Percentiles rank a stretch among this genome's conserved stretches.
Conservation (phyloP, 2,329 filamentous ascomycete genomes). For the Bipolaris sorokiniana region DNA sequence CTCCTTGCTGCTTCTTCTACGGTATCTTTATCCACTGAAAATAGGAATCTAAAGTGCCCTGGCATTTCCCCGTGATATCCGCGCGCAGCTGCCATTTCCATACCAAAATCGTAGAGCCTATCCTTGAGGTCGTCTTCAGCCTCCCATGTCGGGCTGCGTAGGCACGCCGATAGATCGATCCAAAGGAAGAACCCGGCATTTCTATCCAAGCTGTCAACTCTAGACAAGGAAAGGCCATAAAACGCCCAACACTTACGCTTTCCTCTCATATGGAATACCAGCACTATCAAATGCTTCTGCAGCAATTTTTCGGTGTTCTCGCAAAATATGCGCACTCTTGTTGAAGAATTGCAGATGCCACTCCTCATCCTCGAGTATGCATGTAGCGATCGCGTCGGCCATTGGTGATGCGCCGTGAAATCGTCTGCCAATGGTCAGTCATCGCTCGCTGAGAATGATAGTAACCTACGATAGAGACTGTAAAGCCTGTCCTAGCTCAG, state of each 20-base stretch:
- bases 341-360: slow-evolving; percentile 17
- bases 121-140: slow-evolving; percentile 36
- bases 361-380: slow-evolving; percentile 27
- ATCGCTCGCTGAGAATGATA: not conserved
- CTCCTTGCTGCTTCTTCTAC: slow-evolving; percentile 46
- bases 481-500: slow-evolving; percentile 25
- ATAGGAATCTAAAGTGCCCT: slow-evolving; percentile 54
- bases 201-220: slow-evolving; percentile 29
- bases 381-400: slow-evolving; percentile 24
- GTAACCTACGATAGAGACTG: slow-evolving; percentile 35
- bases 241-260: slow-evolving; percentile 5
- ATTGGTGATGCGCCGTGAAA: slow-evolving; percentile 29
- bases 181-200: slow-evolving; percentile 66
- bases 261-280: slow-evolving; percentile 1
- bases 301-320: slow-evolving; percentile 2
- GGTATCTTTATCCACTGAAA: slow-evolving; percentile 46
- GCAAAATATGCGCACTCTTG: not conserved
- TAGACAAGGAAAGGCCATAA: not conserved
- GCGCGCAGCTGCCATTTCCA: slow-evolving; percentile 35
- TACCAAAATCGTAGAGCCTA: slow-evolving; percentile 19
- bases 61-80: slow-evolving; percentile 43
- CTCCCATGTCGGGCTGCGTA: slow-evolving; percentile 10
- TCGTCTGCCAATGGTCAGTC: slow-evolving; percentile 31
- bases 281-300: not conserved
- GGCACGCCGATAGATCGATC: slow-evolving; percentile 52